Percentiles rank a stretch among this genome's conserved stretches.
Conservation (phyloP, 1,139 yeast genomes). For the Pneumocystis canis region DNA sequence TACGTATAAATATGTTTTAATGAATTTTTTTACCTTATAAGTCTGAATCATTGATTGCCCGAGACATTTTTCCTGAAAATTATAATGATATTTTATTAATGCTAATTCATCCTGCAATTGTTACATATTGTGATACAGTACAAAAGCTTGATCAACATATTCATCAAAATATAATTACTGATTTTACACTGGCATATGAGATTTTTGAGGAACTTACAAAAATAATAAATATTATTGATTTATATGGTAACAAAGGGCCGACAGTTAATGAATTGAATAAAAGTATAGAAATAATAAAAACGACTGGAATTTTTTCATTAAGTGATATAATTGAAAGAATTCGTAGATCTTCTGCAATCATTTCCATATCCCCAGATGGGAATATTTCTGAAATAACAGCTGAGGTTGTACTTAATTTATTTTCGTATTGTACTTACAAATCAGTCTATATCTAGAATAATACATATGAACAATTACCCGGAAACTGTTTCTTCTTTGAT, state of each 20-base stretch:
- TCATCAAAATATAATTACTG: conserved; percentile 5
- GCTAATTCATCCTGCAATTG: conserved; percentile 5
- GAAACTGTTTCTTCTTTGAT: conserved; percentile 6
- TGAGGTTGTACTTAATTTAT: not conserved
- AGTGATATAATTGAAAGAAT: conserved; percentile 8
- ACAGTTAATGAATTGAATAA: conserved; percentile 5
- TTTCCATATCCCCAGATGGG: conserved; percentile 7
- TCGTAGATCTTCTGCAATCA: conserved; percentile 1
- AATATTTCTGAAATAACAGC: not conserved
- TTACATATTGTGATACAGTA: conserved; percentile 5
- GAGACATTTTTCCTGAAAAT: conserved; percentile 6
- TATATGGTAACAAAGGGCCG: conserved; percentile 6
- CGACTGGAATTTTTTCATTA: conserved; percentile 5
- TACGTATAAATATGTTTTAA: not conserved
- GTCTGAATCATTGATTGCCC: conserved; percentile 4
- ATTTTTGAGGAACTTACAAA: conserved; percentile 6
- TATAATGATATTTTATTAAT: conserved; percentile 4
- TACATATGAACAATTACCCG: conserved; percentile 6
- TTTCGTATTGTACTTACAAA: not conserved
- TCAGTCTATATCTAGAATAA: conserved; percentile 1
- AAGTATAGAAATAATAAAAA: conserved; percentile 2
- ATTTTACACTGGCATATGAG: conserved; percentile 10
- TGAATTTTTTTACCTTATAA: not conserved
- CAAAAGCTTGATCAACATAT: conserved; percentile 8
- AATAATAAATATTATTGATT: not conserved